phyloP scores from a whole-genome alignment of 2,329 filamentous ascomycete genomes.

The Fusarium sp. region DNA sequence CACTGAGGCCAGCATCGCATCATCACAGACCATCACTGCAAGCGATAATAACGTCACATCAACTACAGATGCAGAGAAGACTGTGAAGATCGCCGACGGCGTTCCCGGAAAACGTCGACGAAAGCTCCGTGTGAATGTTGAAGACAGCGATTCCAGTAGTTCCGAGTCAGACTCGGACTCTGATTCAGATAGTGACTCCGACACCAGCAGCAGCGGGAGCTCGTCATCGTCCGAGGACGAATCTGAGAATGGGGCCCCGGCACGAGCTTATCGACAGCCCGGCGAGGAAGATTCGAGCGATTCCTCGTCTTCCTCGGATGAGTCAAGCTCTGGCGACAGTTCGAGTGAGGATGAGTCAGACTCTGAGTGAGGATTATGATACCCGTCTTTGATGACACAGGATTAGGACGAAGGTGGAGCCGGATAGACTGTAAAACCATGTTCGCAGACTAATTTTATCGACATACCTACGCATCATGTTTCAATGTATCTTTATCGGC shows the following conservation, averaged over 20 bases:
- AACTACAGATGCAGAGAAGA: slow-evolving; percentile 48
- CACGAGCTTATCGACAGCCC: slow-evolving; percentile 43
- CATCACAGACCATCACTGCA: slow-evolving; percentile 42
- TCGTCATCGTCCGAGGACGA: slow-evolving; percentile 47
- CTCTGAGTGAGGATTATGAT: slow-evolving; percentile 32
- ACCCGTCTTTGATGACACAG: slow-evolving; percentile 4
- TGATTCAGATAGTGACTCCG: slow-evolving; percentile 46
- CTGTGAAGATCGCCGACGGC: slow-evolving; percentile 55
- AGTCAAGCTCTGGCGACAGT: slow-evolving; percentile 46
- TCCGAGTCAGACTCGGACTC: slow-evolving; percentile 46
- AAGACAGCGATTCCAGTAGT: slow-evolving; percentile 52
- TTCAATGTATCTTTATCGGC: slow-evolving; percentile 11
- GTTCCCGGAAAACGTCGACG: slow-evolving; percentile 57
- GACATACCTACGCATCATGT: slow-evolving; percentile 37
- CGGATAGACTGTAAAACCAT: slow-evolving; percentile 38
- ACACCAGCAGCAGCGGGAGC: slow-evolving; percentile 49
- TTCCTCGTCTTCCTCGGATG: slow-evolving; percentile 47
- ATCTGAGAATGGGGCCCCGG: slow-evolving; percentile 37
- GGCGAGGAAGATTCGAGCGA: slow-evolving; percentile 35
- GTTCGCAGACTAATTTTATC: slow-evolving; percentile 27
- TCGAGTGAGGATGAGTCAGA: slow-evolving; percentile 36
- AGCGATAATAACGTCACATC: slow-evolving; percentile 40
- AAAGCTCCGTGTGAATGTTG: slow-evolving; percentile 59
- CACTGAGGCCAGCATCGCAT: slow-evolving; percentile 45
- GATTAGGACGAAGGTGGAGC: slow-evolving; percentile 11